These are phyloP conservation scores for Phytophthora lateralis DNA, from an alignment of 352 stramenopile genomes.

Conservation along the genomic window DNA sequence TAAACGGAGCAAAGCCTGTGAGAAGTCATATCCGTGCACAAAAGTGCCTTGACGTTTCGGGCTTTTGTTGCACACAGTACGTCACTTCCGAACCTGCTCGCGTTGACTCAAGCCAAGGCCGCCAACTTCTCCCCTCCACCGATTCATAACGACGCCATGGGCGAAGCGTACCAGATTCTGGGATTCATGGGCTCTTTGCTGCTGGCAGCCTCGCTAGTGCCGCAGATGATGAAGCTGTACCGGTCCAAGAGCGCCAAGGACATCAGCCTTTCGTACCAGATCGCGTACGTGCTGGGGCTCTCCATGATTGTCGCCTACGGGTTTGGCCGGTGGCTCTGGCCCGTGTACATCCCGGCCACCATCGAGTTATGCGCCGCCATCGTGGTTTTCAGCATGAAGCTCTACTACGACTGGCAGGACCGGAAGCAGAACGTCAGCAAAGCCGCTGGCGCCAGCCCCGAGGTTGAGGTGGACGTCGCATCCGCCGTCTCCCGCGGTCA, in stretches of 20 bases:
- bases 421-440: conserved; percentile 24
- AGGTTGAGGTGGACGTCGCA: conserved; percentile 28
- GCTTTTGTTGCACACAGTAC: background rate
- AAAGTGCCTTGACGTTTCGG: conserved; percentile 11
- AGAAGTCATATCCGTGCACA: conserved; percentile 1
- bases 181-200: conserved; percentile 54
- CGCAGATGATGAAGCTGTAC: conserved; percentile 56
- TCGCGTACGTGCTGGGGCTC: conserved; percentile 48
- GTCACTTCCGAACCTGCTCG: conserved; percentile 20
- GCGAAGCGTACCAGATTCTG: conserved; percentile 46
- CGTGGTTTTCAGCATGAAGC: conserved; percentile 50
- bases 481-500: conserved; percentile 17
- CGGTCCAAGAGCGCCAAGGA: conserved; percentile 60
- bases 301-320: conserved; percentile 51
- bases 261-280: conserved; percentile 51
- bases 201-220: conserved; percentile 46
- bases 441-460: conserved; percentile 16
- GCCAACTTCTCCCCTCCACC: background rate
- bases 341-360: conserved; percentile 58
- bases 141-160: conserved; percentile 13
- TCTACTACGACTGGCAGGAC: conserved; percentile 42
- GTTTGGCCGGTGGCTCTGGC: conserved; percentile 53
- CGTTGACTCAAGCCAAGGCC: conserved; percentile 4
- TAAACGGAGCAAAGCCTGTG: background rate
- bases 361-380: conserved; percentile 46